Conservation (phyloP, 164 flowering plant species). For the Cinnamomum micranthum region DNA sequence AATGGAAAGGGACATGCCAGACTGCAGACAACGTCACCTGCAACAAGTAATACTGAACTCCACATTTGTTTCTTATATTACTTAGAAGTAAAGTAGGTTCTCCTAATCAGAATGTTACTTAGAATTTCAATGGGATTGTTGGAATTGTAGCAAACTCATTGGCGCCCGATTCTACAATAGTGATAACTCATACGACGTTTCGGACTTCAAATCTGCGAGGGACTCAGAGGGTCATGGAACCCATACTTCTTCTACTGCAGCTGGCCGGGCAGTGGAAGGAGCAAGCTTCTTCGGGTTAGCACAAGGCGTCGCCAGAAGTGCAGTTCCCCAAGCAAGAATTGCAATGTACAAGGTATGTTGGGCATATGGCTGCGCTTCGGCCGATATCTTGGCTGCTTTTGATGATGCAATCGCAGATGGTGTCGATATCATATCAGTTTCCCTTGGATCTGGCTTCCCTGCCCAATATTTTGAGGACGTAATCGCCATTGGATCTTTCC, state of each 20-base stretch:
- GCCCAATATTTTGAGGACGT: conserved; percentile 4
- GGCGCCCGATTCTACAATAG: conserved; percentile 31
- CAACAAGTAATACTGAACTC: conserved; percentile 46
- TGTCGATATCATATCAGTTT: conserved; percentile 23
- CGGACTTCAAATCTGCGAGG: conserved; percentile 17
- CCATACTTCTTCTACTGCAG: conserved; percentile 28
- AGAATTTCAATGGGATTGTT: background rate
- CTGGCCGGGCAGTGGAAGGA: conserved; percentile 9
- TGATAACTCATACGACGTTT: background rate
- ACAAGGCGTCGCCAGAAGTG: conserved; percentile 22
- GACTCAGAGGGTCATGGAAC: conserved; percentile 24
- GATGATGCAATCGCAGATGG: conserved; percentile 28
- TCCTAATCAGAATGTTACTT: background rate
- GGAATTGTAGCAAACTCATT: conserved; percentile 27
- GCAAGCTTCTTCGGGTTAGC: conserved; percentile 19
- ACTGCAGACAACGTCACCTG: conserved; percentile 36
- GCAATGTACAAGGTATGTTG: conserved; percentile 25
- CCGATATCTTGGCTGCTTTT: conserved; percentile 24
- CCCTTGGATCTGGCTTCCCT: conserved; percentile 3
- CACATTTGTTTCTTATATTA: background rate
- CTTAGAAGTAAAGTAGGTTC: background rate
- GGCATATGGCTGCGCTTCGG: conserved; percentile 10
- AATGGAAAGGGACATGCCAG: conserved; percentile 64
- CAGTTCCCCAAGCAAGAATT: conserved; percentile 18
- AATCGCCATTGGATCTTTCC: conserved; percentile 22